Base-by-base conservation (phyloP, 345 rosid species). In the Hirschfeldia incana region DNA sequence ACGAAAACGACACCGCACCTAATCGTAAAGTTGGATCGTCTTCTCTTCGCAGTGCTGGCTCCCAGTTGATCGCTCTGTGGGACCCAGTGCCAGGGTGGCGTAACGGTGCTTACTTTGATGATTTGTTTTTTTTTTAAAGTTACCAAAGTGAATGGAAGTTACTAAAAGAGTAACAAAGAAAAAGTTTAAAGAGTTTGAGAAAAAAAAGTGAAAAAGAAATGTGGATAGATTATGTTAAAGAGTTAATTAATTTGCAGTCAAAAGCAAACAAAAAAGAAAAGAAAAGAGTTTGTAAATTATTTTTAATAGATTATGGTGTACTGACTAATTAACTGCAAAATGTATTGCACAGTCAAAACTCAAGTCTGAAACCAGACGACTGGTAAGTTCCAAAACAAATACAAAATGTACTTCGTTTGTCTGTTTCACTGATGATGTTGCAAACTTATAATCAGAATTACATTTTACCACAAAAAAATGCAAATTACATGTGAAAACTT, bases 1-100 rank as follows among this genome's bases (percentile, higher is more conserved):
- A 74, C 84, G 46, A 80, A 70, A 70, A 34, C 61, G 80, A 34
- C 86, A 80, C 80, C 59, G 16, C 62, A 5, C 44, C 76, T 34
- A 9, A 11, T 62, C 26, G 32, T 75, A 65, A 74, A 67, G 67
- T 55, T 75, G 73, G 53, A 57, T 57, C 21, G 59, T 51, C n/a
- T 13, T 0, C 32, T 29, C 32, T 29, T 29, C 32, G 32, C 16
- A 76, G 34, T 34, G 76, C 65, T 70, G 81, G 65, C 81, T 77
- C 81, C 70, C 65, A 70, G 5, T 70, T 44, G 70, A 27, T 69
- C 37, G 42, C 33, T 33, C 9, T 58, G 33, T 74, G 44, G 67
- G 67, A 16, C 73, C 65, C 65, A 0, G 7, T 65, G 42, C 9
- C 80, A 59, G 49, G 37, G 69, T 76, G 74, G 68, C 68, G 51